These are phyloP conservation scores for Dictyostelium purpureum DNA, from an alignment of 78 protist species.

Conservation along the genomic window DNA sequence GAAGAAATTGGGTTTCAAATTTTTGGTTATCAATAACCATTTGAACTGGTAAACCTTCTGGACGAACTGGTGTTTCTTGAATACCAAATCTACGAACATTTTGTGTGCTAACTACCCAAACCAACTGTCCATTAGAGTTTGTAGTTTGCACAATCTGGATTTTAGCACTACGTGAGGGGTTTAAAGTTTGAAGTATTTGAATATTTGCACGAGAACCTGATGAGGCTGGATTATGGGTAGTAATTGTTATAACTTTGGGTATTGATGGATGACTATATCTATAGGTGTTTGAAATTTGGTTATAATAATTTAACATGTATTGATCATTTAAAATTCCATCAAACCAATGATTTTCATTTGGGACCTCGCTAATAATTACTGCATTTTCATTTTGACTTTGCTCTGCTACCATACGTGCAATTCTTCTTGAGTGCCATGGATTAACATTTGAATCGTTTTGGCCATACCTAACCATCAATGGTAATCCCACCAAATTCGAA, in stretches of 20 bases:
- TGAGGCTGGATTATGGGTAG: conserved; percentile 21
- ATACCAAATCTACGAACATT: conserved; percentile 59
- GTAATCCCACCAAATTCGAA: conserved; percentile 49
- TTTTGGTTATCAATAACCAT: not conserved
- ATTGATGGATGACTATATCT: not conserved
- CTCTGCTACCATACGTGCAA: conserved; percentile 44
- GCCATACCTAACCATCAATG: conserved; percentile 46
- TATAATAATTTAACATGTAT: conserved; percentile 23
- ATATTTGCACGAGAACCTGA: conserved; percentile 45
- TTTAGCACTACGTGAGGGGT: conserved; percentile 1
- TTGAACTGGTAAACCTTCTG: not conserved
- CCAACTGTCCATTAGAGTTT: not conserved
- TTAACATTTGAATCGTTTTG: conserved; percentile 33
- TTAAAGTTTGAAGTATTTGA: conserved; percentile 4
- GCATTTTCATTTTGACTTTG: not conserved
- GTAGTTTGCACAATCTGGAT: conserved; percentile 3
- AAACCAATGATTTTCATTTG: conserved; percentile 75
- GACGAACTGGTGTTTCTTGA: not conserved
- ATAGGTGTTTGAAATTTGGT: not conserved
- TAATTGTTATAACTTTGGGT: not conserved
- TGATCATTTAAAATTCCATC: conserved; percentile 67
- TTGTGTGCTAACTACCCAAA: conserved; percentile 26
- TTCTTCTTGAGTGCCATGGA: conserved; percentile 67
- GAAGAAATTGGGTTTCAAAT: conserved; percentile 1
- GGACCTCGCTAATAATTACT: conserved; percentile 17